A percentile compares a stretch with the other conserved stretches of the same genome.
Conservation (phyloP, 257 asterid species). For the Nicotiana otophora region DNA sequence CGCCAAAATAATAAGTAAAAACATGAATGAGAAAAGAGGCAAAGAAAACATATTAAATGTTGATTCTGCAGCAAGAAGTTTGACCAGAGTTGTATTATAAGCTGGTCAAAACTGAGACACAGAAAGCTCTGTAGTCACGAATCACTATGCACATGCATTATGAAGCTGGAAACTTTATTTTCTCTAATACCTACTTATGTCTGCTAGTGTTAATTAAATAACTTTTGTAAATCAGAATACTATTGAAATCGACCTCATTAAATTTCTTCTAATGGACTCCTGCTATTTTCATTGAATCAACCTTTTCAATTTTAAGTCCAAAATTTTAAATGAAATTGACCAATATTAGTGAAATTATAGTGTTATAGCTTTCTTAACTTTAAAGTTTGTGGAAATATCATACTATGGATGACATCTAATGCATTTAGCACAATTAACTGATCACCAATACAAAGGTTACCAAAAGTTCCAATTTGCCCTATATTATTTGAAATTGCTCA, state of each 20-base stretch:
- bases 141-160: not conserved
- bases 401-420: not conserved
- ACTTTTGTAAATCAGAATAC: not conserved
- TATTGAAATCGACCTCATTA: not conserved
- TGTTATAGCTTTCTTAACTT: too few species aligned
- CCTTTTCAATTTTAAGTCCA: not conserved
- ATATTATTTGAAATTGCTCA: too few species aligned
- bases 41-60: not conserved
- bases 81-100: not conserved
- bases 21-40: not conserved
- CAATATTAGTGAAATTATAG: too few species aligned
- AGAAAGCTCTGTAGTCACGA: not conserved
- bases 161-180: not conserved
- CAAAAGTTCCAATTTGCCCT: too few species aligned
- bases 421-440: not conserved
- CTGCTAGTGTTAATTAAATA: not conserved
- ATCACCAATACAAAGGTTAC: not conserved
- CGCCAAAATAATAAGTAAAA: not conserved
- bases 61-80: not conserved
- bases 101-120: not conserved
- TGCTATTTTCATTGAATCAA: not conserved
- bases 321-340: too few species aligned
- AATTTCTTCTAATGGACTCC: too few species aligned
- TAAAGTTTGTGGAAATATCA: too few species aligned
- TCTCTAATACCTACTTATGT: not conserved